Base-by-base conservation (phyloP, 1,284 basidiomycete genomes). In the Boletus mariae region DNA sequence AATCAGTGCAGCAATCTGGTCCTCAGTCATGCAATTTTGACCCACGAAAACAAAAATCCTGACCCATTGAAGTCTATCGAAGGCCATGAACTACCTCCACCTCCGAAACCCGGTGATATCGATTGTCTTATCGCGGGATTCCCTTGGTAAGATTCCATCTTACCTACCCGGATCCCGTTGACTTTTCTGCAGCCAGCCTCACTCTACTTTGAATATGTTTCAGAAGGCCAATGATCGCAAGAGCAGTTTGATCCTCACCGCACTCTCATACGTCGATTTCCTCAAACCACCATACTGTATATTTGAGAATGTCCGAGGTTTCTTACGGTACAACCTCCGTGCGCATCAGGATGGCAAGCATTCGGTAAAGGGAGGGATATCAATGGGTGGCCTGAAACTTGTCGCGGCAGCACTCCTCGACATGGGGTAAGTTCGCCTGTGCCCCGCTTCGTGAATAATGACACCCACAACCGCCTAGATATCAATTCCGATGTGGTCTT, bases 231-330 rank as follows among this genome's bases (percentile, higher is more conserved):
- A 77, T 46, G 83, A 85, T 57, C 61, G 59, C 15, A 81, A 83
- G 61, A 82, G 76, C 54, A 81, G 78, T 57, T 62, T 84, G 1
- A 77, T 84, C 38, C 67, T 84, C 11, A 82, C 75, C 2, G 71
- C 82, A 0, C 69, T 89, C 4, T 84, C 87, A 1, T 86, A 74
- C 63, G 73, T 90, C 1, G 86, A 90, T 56, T 76, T 78, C 47
- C 69, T 84, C 26, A 67, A 70, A 31, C 87, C 89, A 0, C 70
- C 73, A n/a, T 80, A 79, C 51, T 80, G 79, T 55, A 76, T 84
- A 57, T 80, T 90, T 44, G 87, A 90, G 65, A 90, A 90, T 60
- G 87, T 90, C 11, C 73, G 79, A 0, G 88, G 87, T 0, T 89
- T 90, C 60, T 60, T 87, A 1, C 68, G 63, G 12, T 85, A 75